Base-by-base conservation (phyloP, 176 grass and related monocot species). In the Hyparrhenia diplandra region DNA sequence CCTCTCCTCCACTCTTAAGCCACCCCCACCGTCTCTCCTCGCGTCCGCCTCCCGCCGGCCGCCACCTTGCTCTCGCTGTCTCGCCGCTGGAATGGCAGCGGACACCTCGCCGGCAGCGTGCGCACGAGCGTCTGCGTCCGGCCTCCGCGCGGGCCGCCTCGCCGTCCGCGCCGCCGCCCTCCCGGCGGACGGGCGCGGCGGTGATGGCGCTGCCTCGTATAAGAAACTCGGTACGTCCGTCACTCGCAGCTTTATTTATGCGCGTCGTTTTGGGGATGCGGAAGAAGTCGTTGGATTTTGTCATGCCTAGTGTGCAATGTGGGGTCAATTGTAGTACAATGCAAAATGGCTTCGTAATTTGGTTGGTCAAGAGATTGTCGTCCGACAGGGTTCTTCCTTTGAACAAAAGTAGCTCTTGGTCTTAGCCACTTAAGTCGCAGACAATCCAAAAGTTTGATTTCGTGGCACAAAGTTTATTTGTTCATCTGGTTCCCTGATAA, bases 181-280 rank as follows among this genome's bases (percentile, higher is more conserved):
- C 35, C 78, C 73, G 46, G 45, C 58, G 1, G 83, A 89, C 16
- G 87, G 87, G 64, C 82, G 82, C n/a, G 71, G 82, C 21, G 71
- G 87, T 9, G 71, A 89, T 16, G 66, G 64, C 55, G 24, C 63
- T 55, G 71, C 76, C 25, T 42, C 79, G 13, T 89, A 82, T 59
- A 89, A 86, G 78, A 78, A 86, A 67, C 78, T 89, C 24, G 83
- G 78, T 89, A 72, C 5, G 83, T 77, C 41, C 24, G 47, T 60
- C 68, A 20, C 18, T 61, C n/a, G 18, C 51, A 17, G 16, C 12
- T 67, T 42, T 46, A 20, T 66, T 41, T 46, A 20, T 45, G 59
- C 11, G 28, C 6, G 7, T 59, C 39, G 2, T 25, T 25, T 2
- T 55, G 66, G 35, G 5, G 12, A 13, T 71, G 21, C 46, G 51